phyloP scores from a whole-genome alignment of 441 rosid genomes.

The Capsella rubella region DNA sequence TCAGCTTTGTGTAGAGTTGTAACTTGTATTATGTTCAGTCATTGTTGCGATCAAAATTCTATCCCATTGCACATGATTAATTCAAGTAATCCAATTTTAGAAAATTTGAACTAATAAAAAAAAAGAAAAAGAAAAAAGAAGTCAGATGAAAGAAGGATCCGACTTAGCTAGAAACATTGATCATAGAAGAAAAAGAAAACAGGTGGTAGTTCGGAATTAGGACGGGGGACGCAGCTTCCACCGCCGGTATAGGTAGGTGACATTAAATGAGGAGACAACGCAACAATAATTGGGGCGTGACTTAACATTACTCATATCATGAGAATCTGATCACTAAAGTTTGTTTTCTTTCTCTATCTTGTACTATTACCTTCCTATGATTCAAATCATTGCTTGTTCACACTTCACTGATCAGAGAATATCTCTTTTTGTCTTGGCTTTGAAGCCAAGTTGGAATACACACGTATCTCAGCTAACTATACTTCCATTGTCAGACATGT shows the following conservation, averaged over 20 bases:
- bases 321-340: background rate
- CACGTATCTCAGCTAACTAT: conserved; percentile 22
- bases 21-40: too few relatives aligned
- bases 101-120: too few relatives aligned
- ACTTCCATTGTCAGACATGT: conserved; percentile 7
- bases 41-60: too few relatives aligned
- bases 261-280: conserved; percentile 41
- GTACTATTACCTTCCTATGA: background rate
- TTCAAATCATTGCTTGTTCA: conserved; percentile 44
- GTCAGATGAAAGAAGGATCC: too few relatives aligned
- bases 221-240: conserved; percentile 35
- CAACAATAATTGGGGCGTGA: conserved; percentile 38
- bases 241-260: conserved; percentile 35
- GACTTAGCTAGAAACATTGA: too few relatives aligned
- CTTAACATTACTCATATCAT: conserved; percentile 29
- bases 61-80: too few relatives aligned
- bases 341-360: background rate
- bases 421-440: conserved; percentile 21
- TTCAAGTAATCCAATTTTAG: too few relatives aligned
- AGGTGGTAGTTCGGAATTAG: conserved; percentile 31
- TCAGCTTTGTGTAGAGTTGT: too few relatives aligned
- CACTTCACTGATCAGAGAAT: conserved; percentile 10
- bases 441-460: conserved; percentile 34
- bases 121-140: too few relatives aligned
- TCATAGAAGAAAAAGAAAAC: conserved; percentile 4